A percentile compares a stretch with the other conserved stretches of the same genome.
These are phyloP conservation scores for Trichoderma virens DNA, from an alignment of 495 filamentous ascomycete genomes.

Conservation along the genomic window DNA sequence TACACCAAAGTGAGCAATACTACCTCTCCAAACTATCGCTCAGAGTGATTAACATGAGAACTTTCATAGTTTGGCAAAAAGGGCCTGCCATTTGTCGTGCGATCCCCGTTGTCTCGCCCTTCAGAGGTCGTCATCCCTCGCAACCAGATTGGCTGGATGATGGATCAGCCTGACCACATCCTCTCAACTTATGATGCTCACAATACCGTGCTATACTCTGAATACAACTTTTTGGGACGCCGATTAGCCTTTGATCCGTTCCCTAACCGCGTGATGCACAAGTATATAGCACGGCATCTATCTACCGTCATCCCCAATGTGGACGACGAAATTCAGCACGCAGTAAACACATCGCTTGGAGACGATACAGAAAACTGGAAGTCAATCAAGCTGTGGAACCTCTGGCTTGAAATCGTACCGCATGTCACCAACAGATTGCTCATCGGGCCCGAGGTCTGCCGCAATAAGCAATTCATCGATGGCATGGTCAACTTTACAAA, in stretches of 20 bases:
- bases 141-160: constrained; percentile 27
- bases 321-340: constrained; percentile 24
- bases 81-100: constrained; percentile 24
- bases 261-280: constrained; percentile 26
- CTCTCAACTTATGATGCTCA: constrained; percentile 26
- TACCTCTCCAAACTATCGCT: not conserved
- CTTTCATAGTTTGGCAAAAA: constrained; percentile 24
- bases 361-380: constrained; percentile 26
- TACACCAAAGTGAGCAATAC: constrained; percentile 25
- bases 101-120: constrained; percentile 22
- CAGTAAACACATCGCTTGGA: constrained; percentile 24
- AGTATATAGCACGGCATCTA: constrained; percentile 27
- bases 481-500: constrained; percentile 27
- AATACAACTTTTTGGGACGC: constrained; percentile 26
- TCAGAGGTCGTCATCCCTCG: constrained; percentile 29
- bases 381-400: constrained; percentile 27
- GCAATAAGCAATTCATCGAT: constrained; percentile 22
- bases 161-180: constrained; percentile 28
- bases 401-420: constrained; percentile 25
- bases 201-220: constrained; percentile 21
- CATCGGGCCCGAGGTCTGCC: constrained; percentile 21
- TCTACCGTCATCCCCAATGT: constrained; percentile 24
- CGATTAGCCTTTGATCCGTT: constrained; percentile 20
- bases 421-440: constrained; percentile 26
- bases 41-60: not conserved